These are phyloP conservation scores for Platanthera guangdongensis DNA, from an alignment of 106 monocot genomes.

Conservation along the genomic window DNA sequence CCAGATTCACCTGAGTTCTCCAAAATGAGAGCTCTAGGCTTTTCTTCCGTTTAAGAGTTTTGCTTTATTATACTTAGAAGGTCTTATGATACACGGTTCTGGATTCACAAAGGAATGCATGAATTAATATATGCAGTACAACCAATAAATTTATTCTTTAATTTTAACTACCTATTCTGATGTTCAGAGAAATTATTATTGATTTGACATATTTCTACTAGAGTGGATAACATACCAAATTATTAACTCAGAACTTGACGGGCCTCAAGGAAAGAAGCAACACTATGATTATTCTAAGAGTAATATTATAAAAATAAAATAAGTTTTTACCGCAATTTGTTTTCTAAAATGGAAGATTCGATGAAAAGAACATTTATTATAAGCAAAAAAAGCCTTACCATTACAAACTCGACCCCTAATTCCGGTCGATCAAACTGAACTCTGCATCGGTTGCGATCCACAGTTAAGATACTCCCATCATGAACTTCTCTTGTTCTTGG, in stretches of 20 bases:
- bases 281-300: neutral
- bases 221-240: neutral
- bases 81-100: no score
- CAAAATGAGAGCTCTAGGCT: no score
- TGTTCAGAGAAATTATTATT: neutral
- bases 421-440: slow-evolving; percentile 98
- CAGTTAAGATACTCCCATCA: slow-evolving; percentile 91
- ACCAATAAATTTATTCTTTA: neutral
- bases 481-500: slow-evolving; percentile 97
- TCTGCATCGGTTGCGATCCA: slow-evolving; percentile 72
- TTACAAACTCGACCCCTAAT: slow-evolving; percentile 87
- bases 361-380: neutral
- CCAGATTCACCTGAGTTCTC: no score
- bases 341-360: neutral
- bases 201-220: neutral
- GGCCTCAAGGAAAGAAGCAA: neutral
- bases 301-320: slow-evolving; percentile 6
- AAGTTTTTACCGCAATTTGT: neutral
- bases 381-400: slow-evolving; percentile 35
- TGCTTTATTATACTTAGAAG: no score
- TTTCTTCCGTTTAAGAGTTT: no score
- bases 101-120: no score
- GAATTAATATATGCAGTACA: neutral
- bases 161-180: no score
- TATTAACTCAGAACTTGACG: neutral